These are phyloP conservation scores for Silene conica DNA, from an alignment of 148 eudicot species.

Conservation along the genomic window DNA sequence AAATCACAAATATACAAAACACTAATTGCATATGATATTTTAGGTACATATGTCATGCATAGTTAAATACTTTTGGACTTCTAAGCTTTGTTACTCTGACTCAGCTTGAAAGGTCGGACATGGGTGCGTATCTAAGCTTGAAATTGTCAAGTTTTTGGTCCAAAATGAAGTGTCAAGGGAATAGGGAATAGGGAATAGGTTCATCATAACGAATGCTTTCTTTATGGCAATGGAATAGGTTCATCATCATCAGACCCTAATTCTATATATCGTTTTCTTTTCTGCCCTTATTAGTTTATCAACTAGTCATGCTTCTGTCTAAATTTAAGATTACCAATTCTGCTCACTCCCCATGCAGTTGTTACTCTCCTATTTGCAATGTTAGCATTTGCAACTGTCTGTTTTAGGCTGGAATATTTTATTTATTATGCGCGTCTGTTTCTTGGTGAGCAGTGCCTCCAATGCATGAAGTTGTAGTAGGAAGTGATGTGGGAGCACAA, in stretches of 20 bases:
- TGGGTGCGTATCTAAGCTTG: no score
- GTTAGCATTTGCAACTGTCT: background rate
- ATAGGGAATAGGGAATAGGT: no score
- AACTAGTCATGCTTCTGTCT: background rate
- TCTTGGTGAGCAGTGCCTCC: conserved; percentile 35
- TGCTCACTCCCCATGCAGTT: background rate
- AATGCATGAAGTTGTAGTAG: conserved; percentile 81
- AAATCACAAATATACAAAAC: background rate
- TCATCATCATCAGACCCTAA: background rate
- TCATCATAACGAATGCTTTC: background rate
- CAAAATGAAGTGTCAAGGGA: no score
- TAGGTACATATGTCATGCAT: background rate
- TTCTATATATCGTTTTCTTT: background rate
- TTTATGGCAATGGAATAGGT: background rate
- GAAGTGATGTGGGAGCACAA: conserved; percentile 88
- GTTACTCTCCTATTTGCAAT: no score
- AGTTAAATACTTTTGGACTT: background rate
- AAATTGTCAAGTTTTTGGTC: no score
- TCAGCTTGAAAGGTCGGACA: no score
- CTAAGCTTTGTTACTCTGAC: no score
- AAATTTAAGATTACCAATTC: background rate
- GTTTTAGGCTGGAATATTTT: background rate
- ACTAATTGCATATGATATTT: background rate
- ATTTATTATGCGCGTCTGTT: background rate
- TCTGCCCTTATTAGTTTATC: background rate